Percentiles rank a stretch among this genome's conserved stretches.
These are phyloP conservation scores for Globisporangium irregulare DNA, from an alignment of 352 stramenopile species.

Conservation along the genomic window DNA sequence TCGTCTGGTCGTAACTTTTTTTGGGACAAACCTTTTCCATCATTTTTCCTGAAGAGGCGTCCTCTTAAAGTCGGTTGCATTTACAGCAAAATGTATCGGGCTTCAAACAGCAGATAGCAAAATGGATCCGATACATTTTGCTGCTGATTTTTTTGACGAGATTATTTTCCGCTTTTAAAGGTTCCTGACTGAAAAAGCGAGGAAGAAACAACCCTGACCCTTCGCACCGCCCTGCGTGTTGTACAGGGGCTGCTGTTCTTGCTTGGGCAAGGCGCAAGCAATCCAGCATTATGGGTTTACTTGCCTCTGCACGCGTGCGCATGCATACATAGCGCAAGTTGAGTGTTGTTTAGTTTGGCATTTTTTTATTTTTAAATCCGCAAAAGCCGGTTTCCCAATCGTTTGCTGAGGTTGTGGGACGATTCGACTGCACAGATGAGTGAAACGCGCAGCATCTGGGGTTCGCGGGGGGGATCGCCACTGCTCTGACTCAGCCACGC, in stretches of 20 bases:
- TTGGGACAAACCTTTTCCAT: not conserved
- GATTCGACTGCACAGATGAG: not conserved
- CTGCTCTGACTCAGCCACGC: not conserved
- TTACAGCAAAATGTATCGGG: not conserved
- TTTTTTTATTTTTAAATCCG: not conserved
- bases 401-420: conserved; percentile 3
- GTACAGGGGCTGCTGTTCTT: not conserved
- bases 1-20: conserved; percentile 5
- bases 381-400: conserved; percentile 6
- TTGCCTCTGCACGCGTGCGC: not conserved
- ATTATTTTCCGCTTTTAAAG: not conserved
- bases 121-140: not conserved
- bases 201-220: conserved; percentile 11
- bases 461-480: not conserved
- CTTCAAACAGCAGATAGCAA: not conserved
- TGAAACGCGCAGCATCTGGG: not conserved
- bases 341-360: not conserved
- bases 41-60: not conserved
- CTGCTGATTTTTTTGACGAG: not conserved
- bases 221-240: not conserved
- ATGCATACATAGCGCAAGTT: conserved; percentile 5
- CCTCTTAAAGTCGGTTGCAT: not conserved
- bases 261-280: not conserved
- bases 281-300: not conserved
- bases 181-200: conserved; percentile 1